phyloP scores from a whole-genome alignment of 2,329 filamentous ascomycete species.

The Fusarium oligoseptatum region DNA sequence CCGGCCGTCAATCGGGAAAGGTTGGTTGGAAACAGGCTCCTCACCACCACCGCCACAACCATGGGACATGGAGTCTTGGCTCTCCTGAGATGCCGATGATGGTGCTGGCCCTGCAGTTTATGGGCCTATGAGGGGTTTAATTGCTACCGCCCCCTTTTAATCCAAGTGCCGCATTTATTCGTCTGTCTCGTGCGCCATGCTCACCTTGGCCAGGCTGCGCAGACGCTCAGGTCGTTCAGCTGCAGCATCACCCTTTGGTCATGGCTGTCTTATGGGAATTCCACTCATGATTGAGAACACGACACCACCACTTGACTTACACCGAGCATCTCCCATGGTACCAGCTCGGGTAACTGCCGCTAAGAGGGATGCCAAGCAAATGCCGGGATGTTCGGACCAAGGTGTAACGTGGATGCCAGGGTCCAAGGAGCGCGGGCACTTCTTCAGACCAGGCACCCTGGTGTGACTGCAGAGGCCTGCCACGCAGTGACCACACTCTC shows the following conservation, averaged over 20 bases:
- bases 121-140: slow-evolving; percentile 35
- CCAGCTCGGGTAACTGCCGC: slow-evolving; percentile 35
- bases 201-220: background rate
- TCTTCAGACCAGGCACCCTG: slow-evolving; percentile 1
- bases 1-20: slow-evolving; percentile 6
- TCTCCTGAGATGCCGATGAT: slow-evolving; percentile 28
- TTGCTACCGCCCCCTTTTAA: slow-evolving; percentile 24
- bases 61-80: slow-evolving; percentile 35
- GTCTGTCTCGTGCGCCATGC: background rate
- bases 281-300: slow-evolving; percentile 11
- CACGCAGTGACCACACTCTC: slow-evolving; percentile 22
- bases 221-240: background rate
- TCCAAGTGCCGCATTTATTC: slow-evolving; percentile 24
- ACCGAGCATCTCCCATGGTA: slow-evolving; percentile 14
- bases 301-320: slow-evolving; percentile 28
- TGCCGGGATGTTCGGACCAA: slow-evolving; percentile 40
- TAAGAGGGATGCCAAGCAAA: slow-evolving; percentile 31
- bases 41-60: slow-evolving; percentile 25
- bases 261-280: background rate
- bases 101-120: slow-evolving; percentile 24
- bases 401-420: slow-evolving; percentile 44
- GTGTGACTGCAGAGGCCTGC: slow-evolving; percentile 25
- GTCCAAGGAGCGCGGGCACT: slow-evolving; percentile 16
- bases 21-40: slow-evolving; percentile 17
- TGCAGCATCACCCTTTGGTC: background rate